Base-by-base conservation (phyloP, 345 rosid genomes). In the Draba incana region DNA sequence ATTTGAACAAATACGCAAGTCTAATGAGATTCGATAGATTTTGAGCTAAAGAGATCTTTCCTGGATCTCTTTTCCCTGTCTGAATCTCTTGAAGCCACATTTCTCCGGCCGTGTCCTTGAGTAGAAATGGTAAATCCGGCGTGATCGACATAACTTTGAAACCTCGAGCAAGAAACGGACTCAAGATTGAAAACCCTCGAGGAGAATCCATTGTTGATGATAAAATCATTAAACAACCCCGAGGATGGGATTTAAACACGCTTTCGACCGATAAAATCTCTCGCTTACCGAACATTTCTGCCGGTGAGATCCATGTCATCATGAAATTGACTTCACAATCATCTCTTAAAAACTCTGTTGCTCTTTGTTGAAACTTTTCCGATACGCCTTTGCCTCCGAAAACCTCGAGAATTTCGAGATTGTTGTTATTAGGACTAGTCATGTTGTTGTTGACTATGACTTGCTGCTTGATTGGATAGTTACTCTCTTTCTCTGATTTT, bases 221-320 rank as follows among this genome's bases (percentile, higher is more conserved):
- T 65, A 87, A 47, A 54, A 92, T 85, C 44, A 82, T 42, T 46
- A 88, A 74, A 75, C 90, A 87, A 10, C 84, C 87, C 6, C 69
- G 25, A 16, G 88, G 87, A 49, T 86, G 80, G 9, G 79, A 64
- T 53, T 77, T 80, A 70, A 88, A 83, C 5, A 84, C 76, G 57
- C 84, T 85, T 46, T 82, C 88, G 0, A 81, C 25, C 0, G 87
- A 81, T 4, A 84, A 42, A 70, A 84, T 56, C 56, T 88, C 91
- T 62, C 86, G 81, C 27, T 76, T 71, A 45, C 86, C 80, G 27
- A 86, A 85, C 6, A 73, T 48, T 0, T 57, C 51, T 1, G 74
- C 80, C 5, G 86, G 82, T 1, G 97, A 86, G 55, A 91, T 79
- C 92, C 91, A 91, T 14, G 84, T 79, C 97, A 86, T 85, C 78